Base-by-base conservation (phyloP, 495 filamentous ascomycete species). In the Daldinia childiae region DNA sequence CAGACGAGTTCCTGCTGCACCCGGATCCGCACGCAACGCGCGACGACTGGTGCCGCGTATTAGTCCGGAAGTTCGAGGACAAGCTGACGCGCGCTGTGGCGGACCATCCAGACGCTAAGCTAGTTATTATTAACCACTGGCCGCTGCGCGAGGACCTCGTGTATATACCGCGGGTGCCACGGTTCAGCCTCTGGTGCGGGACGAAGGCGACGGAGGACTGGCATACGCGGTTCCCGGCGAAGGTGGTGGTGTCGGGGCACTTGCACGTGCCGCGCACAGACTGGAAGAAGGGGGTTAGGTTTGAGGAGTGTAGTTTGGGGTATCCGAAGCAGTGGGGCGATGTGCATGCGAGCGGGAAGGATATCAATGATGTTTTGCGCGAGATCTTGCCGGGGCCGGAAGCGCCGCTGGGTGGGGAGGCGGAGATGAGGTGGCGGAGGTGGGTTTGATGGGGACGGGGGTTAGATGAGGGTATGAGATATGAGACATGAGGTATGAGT, bases 111-210 rank as follows among this genome's bases (percentile, higher is more conserved):
- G 74, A 51, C 12, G 59, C 60, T 5, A 64, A 65, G 39, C 63
- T 76, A 19, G 58, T 79, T 21, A 66, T 79, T 48, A 70, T 60
- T 30, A 79, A 79, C 54, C 77, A 79, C 61, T 79, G 77, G 77
- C 77, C 77, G 27, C 64, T 79, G 68, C 76, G 77, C 36, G 72
- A 78, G 68, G 77, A 79, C 58, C 71, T 79, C 30, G 71, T 79
- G 32, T 77, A 57, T 52, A 78, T 79, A 39, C 77, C 77, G 15
- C 15, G 55, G 17, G 71, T 79, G 32, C 77, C 77, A 62, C 64
- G 77, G 11, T 79, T 79, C 62, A 71, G 72, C 38, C 68, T 79
- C 19, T 79, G 77, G 77, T 79, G 77, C 66, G 77, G 77, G 26
- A 79, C 76, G 1, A 78, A 74, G 61, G 61, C 64, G 26, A 79